Evolutionary conservation across 2,329 filamentous ascomycete species (phyloP).

Genomic region (Gnomoniopsis smithogilvyi): DNA sequence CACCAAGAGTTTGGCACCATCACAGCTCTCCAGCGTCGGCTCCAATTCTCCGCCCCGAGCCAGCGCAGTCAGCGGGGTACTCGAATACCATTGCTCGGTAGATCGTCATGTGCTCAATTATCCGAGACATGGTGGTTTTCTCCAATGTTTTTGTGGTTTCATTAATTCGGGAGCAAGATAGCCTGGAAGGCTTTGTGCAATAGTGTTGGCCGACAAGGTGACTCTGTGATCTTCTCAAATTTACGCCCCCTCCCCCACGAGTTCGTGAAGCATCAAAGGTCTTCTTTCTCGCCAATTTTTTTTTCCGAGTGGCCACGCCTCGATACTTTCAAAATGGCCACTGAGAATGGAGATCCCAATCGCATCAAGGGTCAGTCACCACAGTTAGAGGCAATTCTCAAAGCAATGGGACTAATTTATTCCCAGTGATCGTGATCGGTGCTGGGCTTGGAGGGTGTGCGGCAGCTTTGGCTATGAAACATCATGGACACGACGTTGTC

Average conservation of each 20-base stretch:
- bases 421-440: constrained; percentile 44
- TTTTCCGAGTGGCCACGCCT: background rate
- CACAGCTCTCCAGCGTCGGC: background rate
- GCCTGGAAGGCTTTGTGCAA: background rate
- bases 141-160: too few relatives aligned
- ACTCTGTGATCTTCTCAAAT: background rate
- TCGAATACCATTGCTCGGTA: background rate
- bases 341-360: background rate
- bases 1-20: background rate
- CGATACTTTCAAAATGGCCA: background rate
- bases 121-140: too few relatives aligned
- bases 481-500: constrained; percentile 40
- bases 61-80: background rate
- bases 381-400: background rate
- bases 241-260: background rate
- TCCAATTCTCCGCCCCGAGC: background rate
- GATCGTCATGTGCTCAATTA: background rate
- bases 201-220: background rate
- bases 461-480: constrained; percentile 43
- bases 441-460: constrained; percentile 48
- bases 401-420: background rate
- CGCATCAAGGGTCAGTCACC: background rate
- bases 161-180: background rate
- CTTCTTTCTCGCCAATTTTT: background rate
- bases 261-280: background rate